These are phyloP conservation scores for Penicillium waksmanii DNA, from an alignment of 495 filamentous ascomycete species.

Conservation along the genomic window DNA sequence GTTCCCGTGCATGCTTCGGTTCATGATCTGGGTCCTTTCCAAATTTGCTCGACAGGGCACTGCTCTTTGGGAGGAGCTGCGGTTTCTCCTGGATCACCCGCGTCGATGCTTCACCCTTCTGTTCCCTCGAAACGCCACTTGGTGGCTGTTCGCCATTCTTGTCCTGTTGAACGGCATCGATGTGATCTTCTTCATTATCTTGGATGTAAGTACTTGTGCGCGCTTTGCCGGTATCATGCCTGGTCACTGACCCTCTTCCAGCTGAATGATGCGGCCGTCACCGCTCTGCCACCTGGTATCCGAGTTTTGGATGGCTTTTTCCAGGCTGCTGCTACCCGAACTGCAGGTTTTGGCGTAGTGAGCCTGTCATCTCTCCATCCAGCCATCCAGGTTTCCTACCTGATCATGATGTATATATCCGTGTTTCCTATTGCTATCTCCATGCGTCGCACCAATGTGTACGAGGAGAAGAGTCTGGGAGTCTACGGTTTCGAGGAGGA, in stretches of 20 bases:
- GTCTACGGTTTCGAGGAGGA: constrained; percentile 64
- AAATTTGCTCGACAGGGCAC: constrained; percentile 60
- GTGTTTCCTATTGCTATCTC: constrained; percentile 95
- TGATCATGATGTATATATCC: constrained; percentile 99
- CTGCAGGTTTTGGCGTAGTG: constrained; percentile 83
- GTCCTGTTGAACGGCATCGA: constrained; percentile 80
- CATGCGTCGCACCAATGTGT: constrained; percentile 91
- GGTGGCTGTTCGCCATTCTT: constrained; percentile 93
- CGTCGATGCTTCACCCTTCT: constrained; percentile 93
- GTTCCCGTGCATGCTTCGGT: constrained; percentile 89
- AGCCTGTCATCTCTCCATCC: constrained; percentile 79
- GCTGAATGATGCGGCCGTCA: constrained; percentile 70
- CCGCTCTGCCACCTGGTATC: constrained; percentile 62
- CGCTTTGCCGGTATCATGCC: background rate
- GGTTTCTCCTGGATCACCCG: constrained; percentile 90
- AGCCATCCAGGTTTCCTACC: constrained; percentile 89
- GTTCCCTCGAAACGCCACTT: constrained; percentile 87
- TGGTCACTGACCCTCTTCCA: constrained; percentile 34
- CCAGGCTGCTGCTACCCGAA: constrained; percentile 84
- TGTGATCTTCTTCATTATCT: constrained; percentile 83
- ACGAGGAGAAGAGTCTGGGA: constrained; percentile 91
- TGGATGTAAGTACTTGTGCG: constrained; percentile 66
- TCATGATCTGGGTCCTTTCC: constrained; percentile 80
- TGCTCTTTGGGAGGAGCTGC: constrained; percentile 81
- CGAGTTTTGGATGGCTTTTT: constrained; percentile 83